Evolutionary conservation across 345 rosid genomes (phyloP).

Genomic region (Anastatica hierochuntica): DNA sequence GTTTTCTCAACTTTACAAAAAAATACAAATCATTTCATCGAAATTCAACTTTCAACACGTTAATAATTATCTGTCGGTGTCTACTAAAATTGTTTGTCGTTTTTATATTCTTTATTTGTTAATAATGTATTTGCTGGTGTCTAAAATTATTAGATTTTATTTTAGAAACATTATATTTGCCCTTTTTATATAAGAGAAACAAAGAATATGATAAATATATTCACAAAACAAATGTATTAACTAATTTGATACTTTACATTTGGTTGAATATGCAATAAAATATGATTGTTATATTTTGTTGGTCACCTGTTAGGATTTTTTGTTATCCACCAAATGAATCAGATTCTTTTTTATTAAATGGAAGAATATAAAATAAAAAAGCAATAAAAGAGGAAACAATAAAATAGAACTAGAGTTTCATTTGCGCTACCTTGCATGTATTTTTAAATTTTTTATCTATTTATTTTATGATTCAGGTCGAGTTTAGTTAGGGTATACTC

Average conservation of each 20-base stretch:
- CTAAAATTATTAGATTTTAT: neutral
- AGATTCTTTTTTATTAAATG: neutral
- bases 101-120: no score
- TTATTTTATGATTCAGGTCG: no score
- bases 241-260: no score
- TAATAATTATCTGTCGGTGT: conserved; percentile 12
- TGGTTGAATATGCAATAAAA: no score
- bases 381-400: neutral
- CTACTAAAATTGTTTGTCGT: no score
- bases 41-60: conserved; percentile 1
- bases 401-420: no score
- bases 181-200: neutral
- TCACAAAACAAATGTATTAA: neutral
- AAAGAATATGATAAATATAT: neutral
- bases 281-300: no score
- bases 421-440: no score
- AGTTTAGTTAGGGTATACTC: no score
- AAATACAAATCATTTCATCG: neutral
- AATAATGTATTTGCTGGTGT: no score
- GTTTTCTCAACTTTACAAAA: neutral
- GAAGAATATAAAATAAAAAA: neutral
- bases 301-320: no score
- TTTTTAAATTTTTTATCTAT: no score
- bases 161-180: neutral
- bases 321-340: neutral